A percentile compares a stretch with the other conserved stretches of the same genome.
These are phyloP conservation scores for Globisporangium camurandrum DNA, from an alignment of 352 stramenopile species.

Conservation along the genomic window DNA sequence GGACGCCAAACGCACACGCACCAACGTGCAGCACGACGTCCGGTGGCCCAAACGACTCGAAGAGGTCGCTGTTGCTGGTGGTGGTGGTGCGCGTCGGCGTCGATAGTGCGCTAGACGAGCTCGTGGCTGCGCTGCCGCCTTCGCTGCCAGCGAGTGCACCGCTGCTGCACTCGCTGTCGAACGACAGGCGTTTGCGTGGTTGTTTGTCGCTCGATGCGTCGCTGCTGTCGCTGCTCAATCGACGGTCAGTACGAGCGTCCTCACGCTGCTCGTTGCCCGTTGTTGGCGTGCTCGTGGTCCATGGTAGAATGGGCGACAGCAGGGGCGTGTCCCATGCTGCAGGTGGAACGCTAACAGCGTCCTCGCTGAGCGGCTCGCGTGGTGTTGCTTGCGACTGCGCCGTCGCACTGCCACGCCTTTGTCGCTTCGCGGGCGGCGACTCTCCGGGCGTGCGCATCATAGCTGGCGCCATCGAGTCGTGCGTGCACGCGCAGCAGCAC, in stretches of 20 bases:
- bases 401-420: neutral
- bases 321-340: too few relatives aligned
- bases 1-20: constrained; percentile 39
- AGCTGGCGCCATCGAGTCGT: too few relatives aligned
- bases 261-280: neutral
- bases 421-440: neutral
- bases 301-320: too few relatives aligned
- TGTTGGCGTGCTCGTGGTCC: neutral
- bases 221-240: too few relatives aligned
- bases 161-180: constrained; percentile 6
- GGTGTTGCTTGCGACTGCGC: neutral
- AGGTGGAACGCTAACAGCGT: neutral
- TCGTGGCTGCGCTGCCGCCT: neutral
- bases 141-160: constrained; percentile 3
- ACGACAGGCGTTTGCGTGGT: constrained; percentile 1
- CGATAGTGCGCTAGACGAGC: neutral
- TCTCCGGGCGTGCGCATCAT: too few relatives aligned
- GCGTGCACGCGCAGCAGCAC: too few relatives aligned
- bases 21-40: constrained; percentile 47
- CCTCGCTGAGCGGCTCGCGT: neutral
- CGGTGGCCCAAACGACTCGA: constrained; percentile 1
- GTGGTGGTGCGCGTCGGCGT: neutral
- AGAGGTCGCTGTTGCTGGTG: neutral
- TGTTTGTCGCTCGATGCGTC: neutral
- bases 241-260: neutral